Conservation (phyloP, 257 asterid genomes). For the Nicotiana paniculata region DNA sequence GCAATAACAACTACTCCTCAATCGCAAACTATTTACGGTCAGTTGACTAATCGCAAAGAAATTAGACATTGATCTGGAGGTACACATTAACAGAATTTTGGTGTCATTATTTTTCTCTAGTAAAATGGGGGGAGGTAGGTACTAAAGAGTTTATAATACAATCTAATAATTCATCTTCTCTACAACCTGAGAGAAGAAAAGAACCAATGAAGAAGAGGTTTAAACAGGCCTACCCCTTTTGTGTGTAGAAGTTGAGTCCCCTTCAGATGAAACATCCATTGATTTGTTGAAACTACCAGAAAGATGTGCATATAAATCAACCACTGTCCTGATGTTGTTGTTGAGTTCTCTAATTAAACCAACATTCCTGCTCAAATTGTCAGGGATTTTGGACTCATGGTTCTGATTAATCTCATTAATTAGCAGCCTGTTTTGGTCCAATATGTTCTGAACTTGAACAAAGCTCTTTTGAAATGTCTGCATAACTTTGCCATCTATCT, state of each 20-base stretch:
- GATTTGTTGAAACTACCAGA: conserved; percentile 57
- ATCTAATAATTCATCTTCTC: not conserved
- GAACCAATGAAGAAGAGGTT: conserved; percentile 8
- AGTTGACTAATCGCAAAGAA: conserved; percentile 12
- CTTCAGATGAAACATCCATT: conserved; percentile 65
- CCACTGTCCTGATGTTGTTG: conserved; percentile 80
- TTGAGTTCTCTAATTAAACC: conserved; percentile 78
- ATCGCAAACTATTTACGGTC: conserved; percentile 6
- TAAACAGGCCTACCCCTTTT: conserved; percentile 64
- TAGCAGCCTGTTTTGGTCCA: conserved; percentile 74
- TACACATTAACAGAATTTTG: conserved; percentile 27
- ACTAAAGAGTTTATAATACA: not conserved
- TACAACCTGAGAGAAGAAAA: too few species aligned
- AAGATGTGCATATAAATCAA: conserved; percentile 67
- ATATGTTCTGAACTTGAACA: conserved; percentile 68
- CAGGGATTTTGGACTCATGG: conserved; percentile 79
- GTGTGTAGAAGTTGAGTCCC: conserved; percentile 45
- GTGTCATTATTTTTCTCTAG: conserved; percentile 21
- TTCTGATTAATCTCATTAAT: conserved; percentile 83
- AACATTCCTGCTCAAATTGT: conserved; percentile 70
- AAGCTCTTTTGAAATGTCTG: conserved; percentile 76
- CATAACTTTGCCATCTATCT: conserved; percentile 48
- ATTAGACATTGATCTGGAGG: conserved; percentile 34
- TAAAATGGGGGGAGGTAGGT: not conserved
- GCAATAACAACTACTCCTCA: not conserved